Evolutionary conservation across 805 yeast species (phyloP).

Genomic region (Barnettozyma wickerhamii): DNA sequence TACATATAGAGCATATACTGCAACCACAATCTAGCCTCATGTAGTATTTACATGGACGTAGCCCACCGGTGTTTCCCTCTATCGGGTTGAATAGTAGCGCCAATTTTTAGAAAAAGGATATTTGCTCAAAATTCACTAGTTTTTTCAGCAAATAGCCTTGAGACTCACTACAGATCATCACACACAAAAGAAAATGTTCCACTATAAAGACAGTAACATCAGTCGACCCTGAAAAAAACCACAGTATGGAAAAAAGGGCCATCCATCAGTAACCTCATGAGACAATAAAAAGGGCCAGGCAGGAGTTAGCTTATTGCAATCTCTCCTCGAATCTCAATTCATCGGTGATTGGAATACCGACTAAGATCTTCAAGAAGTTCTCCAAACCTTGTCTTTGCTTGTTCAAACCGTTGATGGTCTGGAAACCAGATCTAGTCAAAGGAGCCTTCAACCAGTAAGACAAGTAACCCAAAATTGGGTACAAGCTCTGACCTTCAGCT

Average conservation of each 20-base stretch:
- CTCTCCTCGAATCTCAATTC: conserved; percentile 96
- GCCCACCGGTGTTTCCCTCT: no score
- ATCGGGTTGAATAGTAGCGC: no score
- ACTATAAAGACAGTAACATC: no score
- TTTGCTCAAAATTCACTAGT: no score
- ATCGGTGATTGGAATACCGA: conserved; percentile 85
- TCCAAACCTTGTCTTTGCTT: conserved; percentile 92
- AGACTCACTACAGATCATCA: neutral
- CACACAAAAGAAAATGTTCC: no score
- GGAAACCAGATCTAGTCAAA: conserved; percentile 83
- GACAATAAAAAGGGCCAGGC: neutral
- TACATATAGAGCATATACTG: no score
- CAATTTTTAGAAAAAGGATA: no score
- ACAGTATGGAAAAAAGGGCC: conserved; percentile 6
- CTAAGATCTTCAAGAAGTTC: conserved; percentile 82
- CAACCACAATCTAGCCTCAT: no score
- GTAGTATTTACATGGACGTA: no score
- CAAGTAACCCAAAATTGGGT: conserved; percentile 81
- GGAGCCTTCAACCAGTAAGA: conserved; percentile 98
- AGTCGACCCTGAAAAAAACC: conserved; percentile 2
- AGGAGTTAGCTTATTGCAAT: conserved; percentile 28
- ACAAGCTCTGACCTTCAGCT: conserved; percentile 42
- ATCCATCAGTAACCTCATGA: neutral
- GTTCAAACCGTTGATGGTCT: conserved; percentile 89
- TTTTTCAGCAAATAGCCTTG: no score